Base-by-base conservation (phyloP, 73 alveolate genomes). In the Tetrahymena elliotti region DNA sequence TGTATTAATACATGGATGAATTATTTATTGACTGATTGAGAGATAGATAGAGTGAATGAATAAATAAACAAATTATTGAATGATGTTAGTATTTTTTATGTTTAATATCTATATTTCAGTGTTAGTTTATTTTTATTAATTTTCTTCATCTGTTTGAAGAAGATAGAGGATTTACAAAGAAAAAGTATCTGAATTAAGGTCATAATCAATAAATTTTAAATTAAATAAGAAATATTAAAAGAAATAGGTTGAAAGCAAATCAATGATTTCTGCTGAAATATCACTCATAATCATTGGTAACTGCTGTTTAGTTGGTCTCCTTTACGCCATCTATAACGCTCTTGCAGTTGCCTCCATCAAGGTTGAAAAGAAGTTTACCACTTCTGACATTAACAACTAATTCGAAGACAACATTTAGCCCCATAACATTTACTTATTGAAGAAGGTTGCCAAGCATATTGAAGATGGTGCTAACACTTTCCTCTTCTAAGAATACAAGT, bases 381-480 rank as follows among this genome's bases (percentile, higher is more conserved):
- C 96, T n/a, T 93, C 94, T 3, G 84, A 83, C 83, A 39, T 83
- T 35, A 84, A 94, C 40, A 84, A 84, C 88, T 34, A 94, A 38
- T 39, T 94, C 33, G 93, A 94, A 35, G 96, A 94, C 52, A 92
- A 83, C 54, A 84, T 84, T 35, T 18, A 39, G 27, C 95, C 92
- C 93, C 82, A 94, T 22, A 92, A 94, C 36, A 84, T 94, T 9
- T 94, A 83, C 53, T 84, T 94, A 24, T 47, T 94, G 95, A 84
- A 84, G 93, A 94, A 94, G 93, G 93, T 94, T 33, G 96, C 93
- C 33, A 84, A 93, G 38, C 95, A 84, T n/a, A 94, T 94, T 15
- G 96, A 94, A 53, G 93, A 92, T 88, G 99, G 99, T 83, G 99
- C 99, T 35, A 94, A 82, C 39, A 97, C 98, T 10, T 98, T 98